phyloP scores from a whole-genome alignment of 805 yeast genomes.

The Ogataea minuta region DNA sequence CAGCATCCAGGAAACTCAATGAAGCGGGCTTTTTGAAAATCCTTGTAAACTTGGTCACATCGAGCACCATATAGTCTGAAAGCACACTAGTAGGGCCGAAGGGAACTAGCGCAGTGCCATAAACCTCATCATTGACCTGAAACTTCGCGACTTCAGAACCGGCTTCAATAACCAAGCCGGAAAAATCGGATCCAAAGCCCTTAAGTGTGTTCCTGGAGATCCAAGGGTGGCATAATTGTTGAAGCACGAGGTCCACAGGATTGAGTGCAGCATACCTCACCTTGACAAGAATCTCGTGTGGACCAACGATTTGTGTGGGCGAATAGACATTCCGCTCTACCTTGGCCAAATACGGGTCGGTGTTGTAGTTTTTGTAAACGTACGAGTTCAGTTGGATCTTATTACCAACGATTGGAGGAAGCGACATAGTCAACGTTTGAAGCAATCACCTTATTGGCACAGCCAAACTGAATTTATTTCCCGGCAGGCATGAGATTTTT shows the following conservation, averaged over 20 bases:
- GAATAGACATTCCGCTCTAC: conserved; percentile 7
- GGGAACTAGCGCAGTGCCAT: conserved; percentile 8
- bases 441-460: too few relatives aligned
- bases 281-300: conserved; percentile 16
- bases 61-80: conserved; percentile 43
- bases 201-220: conserved; percentile 5
- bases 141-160: conserved; percentile 17
- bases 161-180: conserved; percentile 18
- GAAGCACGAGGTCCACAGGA: conserved; percentile 18
- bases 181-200: conserved; percentile 20
- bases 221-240: conserved; percentile 6
- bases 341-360: conserved; percentile 10
- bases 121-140: conserved; percentile 19
- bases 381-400: conserved; percentile 9
- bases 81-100: conserved; percentile 38
- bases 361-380: conserved; percentile 12
- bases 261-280: conserved; percentile 16
- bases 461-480: too few relatives aligned
- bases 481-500: too few relatives aligned
- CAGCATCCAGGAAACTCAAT: conserved; percentile 54
- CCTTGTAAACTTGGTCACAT: conserved; percentile 32
- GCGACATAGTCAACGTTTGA: too few relatives aligned
- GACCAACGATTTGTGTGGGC: conserved; percentile 9
- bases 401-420: conserved; percentile 9
- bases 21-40: conserved; percentile 46